Evolutionary conservation across 768 basidiomycete genomes (phyloP).

Genomic region (Dioszegia crocea): DNA sequence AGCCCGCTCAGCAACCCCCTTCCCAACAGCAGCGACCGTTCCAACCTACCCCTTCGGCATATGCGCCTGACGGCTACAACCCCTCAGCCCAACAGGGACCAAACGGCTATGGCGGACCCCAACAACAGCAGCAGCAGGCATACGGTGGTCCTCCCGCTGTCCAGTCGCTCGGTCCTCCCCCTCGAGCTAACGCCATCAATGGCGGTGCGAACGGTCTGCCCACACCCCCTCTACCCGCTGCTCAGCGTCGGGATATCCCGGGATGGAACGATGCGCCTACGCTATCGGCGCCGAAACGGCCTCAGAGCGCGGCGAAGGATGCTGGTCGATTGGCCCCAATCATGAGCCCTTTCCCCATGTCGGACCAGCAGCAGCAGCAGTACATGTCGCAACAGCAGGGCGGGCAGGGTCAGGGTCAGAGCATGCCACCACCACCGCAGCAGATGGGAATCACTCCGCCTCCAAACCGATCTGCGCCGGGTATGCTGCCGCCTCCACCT

Average conservation of each 20-base stretch:
- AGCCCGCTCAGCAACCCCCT: slow-evolving; percentile 7
- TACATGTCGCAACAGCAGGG: slow-evolving; percentile 49
- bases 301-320: slow-evolving; percentile 56
- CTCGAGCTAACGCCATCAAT: slow-evolving; percentile 51
- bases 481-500: slow-evolving; percentile 46
- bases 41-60: slow-evolving; percentile 13
- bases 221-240: slow-evolving; percentile 57
- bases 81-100: slow-evolving; percentile 15
- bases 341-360: slow-evolving; percentile 80
- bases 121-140: slow-evolving; percentile 15
- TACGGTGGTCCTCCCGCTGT: slow-evolving; percentile 8
- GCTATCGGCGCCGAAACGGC: slow-evolving; percentile 52
- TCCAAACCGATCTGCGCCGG: slow-evolving; percentile 29
- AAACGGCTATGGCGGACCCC: slow-evolving; percentile 21
- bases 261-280: slow-evolving; percentile 91
- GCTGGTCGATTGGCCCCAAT: slow-evolving; percentile 66
- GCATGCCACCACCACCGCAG: background rate
- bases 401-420: background rate
- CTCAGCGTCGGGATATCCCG: slow-evolving; percentile 60
- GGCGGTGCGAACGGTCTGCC: slow-evolving; percentile 49
- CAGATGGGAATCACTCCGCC: slow-evolving; percentile 21
- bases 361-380: slow-evolving; percentile 43
- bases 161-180: slow-evolving; percentile 35
- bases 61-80: slow-evolving; percentile 16
- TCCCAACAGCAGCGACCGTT: background rate